These are phyloP conservation scores for Lenzites betulinus DNA, from an alignment of 768 basidiomycete genomes.

Conservation along the genomic window DNA sequence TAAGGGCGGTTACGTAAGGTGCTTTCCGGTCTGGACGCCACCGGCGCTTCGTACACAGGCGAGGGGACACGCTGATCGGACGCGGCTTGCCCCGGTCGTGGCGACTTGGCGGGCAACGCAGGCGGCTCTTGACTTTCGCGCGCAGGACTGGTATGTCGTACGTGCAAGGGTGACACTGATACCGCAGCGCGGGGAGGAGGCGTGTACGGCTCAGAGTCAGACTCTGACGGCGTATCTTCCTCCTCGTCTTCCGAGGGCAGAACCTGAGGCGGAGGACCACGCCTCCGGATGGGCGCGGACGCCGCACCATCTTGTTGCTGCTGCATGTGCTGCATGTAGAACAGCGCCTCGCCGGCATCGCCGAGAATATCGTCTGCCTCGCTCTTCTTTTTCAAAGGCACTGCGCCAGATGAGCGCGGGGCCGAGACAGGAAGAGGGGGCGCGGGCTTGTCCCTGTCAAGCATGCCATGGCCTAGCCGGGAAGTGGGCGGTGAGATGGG, in stretches of 20 bases:
- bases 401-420: conserved; percentile 24
- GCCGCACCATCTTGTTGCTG: conserved; percentile 24
- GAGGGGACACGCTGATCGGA: conserved; percentile 3
- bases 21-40: conserved; percentile 23
- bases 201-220: conserved; percentile 24
- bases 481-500: conserved; percentile 11
- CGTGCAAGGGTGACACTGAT: conserved; percentile 8
- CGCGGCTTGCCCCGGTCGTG: background rate
- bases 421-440: conserved; percentile 18
- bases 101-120: conserved; percentile 17
- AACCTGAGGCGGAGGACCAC: conserved; percentile 18
- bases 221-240: conserved; percentile 37
- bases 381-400: conserved; percentile 11
- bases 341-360: conserved; percentile 62
- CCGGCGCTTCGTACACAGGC: conserved; percentile 7
- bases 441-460: conserved; percentile 22
- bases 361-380: conserved; percentile 43
- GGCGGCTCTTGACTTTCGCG: conserved; percentile 7
- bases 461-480: conserved; percentile 24
- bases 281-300: conserved; percentile 13
- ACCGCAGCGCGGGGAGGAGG: conserved; percentile 21
- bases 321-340: conserved; percentile 66
- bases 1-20: conserved; percentile 68
- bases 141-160: conserved; percentile 16
- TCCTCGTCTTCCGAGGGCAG: conserved; percentile 40